Conservation (phyloP, 108 stramenopile species). For the Skeletonema tropicum region DNA sequence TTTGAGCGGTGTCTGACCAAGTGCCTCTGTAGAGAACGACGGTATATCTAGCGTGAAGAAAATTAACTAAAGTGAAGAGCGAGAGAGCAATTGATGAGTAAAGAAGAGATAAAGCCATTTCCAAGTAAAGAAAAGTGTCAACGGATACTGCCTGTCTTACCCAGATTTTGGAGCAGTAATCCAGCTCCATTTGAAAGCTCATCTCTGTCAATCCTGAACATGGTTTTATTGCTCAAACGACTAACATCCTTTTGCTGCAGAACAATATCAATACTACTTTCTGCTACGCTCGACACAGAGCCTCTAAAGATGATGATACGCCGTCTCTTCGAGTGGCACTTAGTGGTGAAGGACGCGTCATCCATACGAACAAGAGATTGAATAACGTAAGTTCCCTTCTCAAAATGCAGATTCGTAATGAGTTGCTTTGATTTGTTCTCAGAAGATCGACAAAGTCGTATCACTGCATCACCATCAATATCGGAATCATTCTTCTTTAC, state of each 20-base stretch:
- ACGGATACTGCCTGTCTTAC: background rate
- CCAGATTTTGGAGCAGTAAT: constrained; percentile 80
- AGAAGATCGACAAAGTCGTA: constrained; percentile 44
- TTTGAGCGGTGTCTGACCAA: constrained; percentile 39
- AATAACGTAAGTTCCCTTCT: constrained; percentile 62
- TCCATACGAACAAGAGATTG: constrained; percentile 86
- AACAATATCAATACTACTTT: constrained; percentile 45
- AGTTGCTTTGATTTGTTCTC: constrained; percentile 22
- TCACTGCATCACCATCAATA: constrained; percentile 20
- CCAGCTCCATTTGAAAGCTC: constrained; percentile 59
- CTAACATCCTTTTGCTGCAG: constrained; percentile 51
- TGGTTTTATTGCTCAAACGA: constrained; percentile 14
- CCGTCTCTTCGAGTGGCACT: constrained; percentile 12
- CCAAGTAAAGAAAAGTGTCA: constrained; percentile 23
- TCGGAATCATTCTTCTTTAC: background rate
- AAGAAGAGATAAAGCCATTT: background rate
- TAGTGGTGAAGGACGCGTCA: constrained; percentile 28
- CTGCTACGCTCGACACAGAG: constrained; percentile 43
- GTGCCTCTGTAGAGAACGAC: constrained; percentile 46
- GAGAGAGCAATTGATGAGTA: background rate
- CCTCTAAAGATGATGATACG: constrained; percentile 74
- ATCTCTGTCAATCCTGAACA: constrained; percentile 81
- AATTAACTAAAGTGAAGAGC: constrained; percentile 24
- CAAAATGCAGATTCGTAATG: constrained; percentile 45
- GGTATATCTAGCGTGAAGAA: constrained; percentile 54